Evolutionary conservation across 1,284 basidiomycete species (phyloP), one percentile per base, ranked within the genome.

Genomic region (Ustilago vetiveriae): DNA sequence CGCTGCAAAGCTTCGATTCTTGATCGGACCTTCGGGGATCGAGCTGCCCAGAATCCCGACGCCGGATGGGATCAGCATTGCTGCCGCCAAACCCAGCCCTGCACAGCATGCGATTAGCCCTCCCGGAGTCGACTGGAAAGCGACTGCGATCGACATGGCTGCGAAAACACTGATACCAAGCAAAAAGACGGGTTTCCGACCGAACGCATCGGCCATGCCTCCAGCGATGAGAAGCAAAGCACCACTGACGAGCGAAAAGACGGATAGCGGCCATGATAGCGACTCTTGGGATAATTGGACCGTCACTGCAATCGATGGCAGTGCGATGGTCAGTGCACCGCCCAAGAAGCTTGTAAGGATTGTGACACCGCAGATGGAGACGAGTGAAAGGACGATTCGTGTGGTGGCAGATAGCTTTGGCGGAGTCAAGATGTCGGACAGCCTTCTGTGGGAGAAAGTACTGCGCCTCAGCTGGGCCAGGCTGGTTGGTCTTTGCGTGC

Each of bases 181-280:
- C 32, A 82, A 52, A 69, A 90, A 91, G 0, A 85, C 83, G 14
- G 67, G 50, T 21, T 82, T 76, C 21, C 82, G 80, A 3, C 84
- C 84, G 17, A 84, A 66, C 29, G 84, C 82, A 45, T 85, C 84
- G 3, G 84, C 83, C 44, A 85, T 57, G 3, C 82, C 80, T 3
- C 84, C 84, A 16, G 80, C 57, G n/a, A 83, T 75, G 77, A 75
- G 83, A 75, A 50, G 82, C 74, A 55, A 85, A 62, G 90, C 91
- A 16, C 89, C 90, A 4, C 85, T 85, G 58, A 84, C 84, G 30
- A 87, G 80, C 0, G 86, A 79, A 74, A 86, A 88, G 3, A 87
- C 86, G 6, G 85, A 86, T 9, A 87, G 78, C 3, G 90, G 83
- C 90, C 90, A 92, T 66, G 90, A 87, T 1, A 91, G 82, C 26